Conservation (phyloP, 2,329 filamentous ascomycete genomes). For the Fonsecaea multimorphosa region DNA sequence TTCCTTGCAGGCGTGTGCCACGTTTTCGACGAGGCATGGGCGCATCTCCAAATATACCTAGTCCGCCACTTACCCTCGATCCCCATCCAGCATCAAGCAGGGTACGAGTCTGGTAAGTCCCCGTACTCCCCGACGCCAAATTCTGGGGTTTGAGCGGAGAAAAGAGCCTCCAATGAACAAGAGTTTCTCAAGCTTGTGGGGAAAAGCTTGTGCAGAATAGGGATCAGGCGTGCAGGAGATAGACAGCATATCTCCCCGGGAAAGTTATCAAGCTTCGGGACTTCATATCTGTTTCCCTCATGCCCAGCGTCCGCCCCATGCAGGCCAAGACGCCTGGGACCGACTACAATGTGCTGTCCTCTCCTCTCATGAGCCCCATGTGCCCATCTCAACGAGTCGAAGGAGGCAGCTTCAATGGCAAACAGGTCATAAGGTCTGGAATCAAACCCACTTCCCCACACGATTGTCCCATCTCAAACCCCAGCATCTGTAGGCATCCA, state of each 20-base stretch:
- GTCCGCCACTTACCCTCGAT: not conserved
- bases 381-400: not conserved
- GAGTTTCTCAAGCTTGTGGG: slow-evolving; percentile 7
- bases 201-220: slow-evolving; percentile 3
- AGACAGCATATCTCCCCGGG: not conserved
- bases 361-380: not conserved
- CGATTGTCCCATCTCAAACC: not conserved
- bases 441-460: slow-evolving; percentile 7
- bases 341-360: not conserved
- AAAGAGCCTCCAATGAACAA: slow-evolving; percentile 7
- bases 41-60: slow-evolving; percentile 5
- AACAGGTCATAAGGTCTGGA: not conserved
- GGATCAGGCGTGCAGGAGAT: not conserved
- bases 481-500: not conserved
- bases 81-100: not conserved
- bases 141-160: not conserved
- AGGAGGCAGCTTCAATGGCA: not conserved
- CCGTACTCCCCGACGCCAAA: not conserved
- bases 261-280: not conserved
- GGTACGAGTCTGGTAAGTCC: not conserved
- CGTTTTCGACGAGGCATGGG: slow-evolving; percentile 6
- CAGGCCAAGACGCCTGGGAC: not conserved
- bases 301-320: not conserved
- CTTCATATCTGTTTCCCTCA: not conserved
- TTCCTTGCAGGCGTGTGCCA: not conserved